Conservation (phyloP, 2,329 filamentous ascomycete species). For the Fusarium agapanthi region DNA sequence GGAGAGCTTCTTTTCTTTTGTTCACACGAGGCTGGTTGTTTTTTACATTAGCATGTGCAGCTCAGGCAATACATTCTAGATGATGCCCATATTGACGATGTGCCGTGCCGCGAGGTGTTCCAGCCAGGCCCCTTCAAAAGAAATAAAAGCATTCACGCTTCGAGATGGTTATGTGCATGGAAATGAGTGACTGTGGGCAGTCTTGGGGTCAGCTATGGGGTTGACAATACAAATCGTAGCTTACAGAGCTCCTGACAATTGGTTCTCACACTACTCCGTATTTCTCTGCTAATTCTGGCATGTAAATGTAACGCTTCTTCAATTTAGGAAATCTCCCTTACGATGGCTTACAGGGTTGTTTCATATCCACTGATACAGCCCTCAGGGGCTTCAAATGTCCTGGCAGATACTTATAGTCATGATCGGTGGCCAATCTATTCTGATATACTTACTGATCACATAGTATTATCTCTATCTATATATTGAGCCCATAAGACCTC, state of each 20-base stretch:
- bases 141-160: constrained; percentile 37
- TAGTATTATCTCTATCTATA: too few species aligned
- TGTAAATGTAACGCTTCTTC: neutral
- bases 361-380: constrained; percentile 13
- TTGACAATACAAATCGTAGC: neutral
- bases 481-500: too few species aligned
- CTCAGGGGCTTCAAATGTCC: too few species aligned
- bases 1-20: constrained; percentile 44
- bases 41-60: constrained; percentile 53
- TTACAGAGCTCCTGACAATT: neutral
- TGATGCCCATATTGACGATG: constrained; percentile 45
- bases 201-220: neutral
- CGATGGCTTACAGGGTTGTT: neutral
- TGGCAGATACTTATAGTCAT: too few species aligned
- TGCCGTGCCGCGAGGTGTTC: constrained; percentile 34
- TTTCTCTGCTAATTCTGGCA: neutral
- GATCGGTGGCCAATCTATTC: too few species aligned
- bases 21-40: constrained; percentile 51
- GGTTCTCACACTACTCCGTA: too few species aligned
- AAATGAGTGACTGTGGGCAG: neutral
- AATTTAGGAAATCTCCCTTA: neutral
- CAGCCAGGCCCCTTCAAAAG: constrained; percentile 32
- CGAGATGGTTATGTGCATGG: neutral
- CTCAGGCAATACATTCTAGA: constrained; percentile 51
- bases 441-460: too few species aligned